phyloP scores from a whole-genome alignment of 352 stramenopile genomes.

The Globisporangium recalcitrans region DNA sequence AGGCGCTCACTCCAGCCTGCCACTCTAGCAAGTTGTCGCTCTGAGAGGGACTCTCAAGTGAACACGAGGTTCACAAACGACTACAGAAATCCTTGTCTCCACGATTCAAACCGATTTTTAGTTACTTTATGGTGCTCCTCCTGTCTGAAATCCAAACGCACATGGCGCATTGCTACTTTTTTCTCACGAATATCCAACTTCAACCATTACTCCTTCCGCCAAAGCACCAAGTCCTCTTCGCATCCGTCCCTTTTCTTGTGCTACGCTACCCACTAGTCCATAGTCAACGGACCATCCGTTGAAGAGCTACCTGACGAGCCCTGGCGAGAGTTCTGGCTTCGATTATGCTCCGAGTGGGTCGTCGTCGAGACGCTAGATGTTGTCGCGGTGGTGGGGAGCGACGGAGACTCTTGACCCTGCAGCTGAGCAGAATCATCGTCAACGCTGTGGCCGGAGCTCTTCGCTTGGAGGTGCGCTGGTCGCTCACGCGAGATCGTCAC shows the following conservation, averaged over 20 bases:
- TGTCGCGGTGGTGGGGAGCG: conserved; percentile 5
- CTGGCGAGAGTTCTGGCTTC: conserved; percentile 27
- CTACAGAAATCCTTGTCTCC: not conserved
- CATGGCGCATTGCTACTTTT: conserved; percentile 8
- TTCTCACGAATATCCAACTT: conserved; percentile 17
- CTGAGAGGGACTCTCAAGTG: no score
- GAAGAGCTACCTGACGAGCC: conserved; percentile 27
- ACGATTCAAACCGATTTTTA: conserved; percentile 9
- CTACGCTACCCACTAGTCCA: conserved; percentile 28
- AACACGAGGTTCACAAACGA: not conserved
- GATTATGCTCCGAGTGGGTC: conserved; percentile 19
- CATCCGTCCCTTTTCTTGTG: not conserved
- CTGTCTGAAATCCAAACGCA: conserved; percentile 8
- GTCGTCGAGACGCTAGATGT: conserved; percentile 19
- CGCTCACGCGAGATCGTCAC: conserved; percentile 76
- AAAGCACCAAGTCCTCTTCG: not conserved
- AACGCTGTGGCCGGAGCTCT: conserved; percentile 26
- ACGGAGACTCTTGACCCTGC: conserved; percentile 2
- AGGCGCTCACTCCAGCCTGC: not conserved
- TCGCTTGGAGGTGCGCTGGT: conserved; percentile 32
- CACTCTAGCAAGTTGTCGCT: not conserved
- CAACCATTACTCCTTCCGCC: not conserved
- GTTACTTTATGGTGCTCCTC: conserved; percentile 11
- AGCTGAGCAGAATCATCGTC: conserved; percentile 17
- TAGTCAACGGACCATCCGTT: conserved; percentile 27